A percentile compares a stretch with the other conserved stretches of the same genome.
Evolutionary conservation across 257 asterid genomes (phyloP).

Genomic region (Lycium barbarum): DNA sequence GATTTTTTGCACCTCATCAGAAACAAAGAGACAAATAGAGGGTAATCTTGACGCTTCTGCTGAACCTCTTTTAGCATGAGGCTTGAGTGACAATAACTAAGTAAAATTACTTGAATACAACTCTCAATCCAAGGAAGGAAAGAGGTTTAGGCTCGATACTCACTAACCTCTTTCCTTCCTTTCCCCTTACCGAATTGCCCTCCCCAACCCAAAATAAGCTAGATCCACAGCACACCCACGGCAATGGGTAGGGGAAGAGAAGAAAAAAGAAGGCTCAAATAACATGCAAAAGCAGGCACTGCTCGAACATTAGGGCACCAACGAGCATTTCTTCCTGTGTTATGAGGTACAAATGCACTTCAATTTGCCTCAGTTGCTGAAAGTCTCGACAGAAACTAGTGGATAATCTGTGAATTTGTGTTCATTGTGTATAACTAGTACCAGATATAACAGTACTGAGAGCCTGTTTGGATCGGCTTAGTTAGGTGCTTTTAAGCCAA

Average conservation of each 20-base stretch:
- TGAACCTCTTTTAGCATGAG: background rate
- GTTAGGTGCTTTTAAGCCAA: too few relatives aligned
- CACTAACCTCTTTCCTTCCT: background rate
- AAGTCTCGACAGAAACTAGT: background rate
- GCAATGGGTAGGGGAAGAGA: background rate
- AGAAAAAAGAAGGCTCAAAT: background rate
- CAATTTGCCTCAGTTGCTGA: background rate
- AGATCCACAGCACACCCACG: background rate
- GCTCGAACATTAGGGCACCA: background rate
- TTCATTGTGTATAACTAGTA: background rate
- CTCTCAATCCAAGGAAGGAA: background rate
- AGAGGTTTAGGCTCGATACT: background rate
- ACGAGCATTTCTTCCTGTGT: background rate
- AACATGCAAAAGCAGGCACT: background rate
- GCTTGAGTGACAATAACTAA: background rate
- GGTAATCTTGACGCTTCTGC: background rate
- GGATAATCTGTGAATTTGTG: background rate
- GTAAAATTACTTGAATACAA: background rate
- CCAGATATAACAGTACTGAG: background rate
- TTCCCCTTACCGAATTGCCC: background rate
- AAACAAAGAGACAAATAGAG: background rate
- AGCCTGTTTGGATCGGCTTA: too few relatives aligned
- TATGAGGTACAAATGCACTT: background rate
- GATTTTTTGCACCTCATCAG: background rate
- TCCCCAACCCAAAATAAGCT: background rate